phyloP scores from a whole-genome alignment of 2,329 filamentous ascomycete genomes.

The Ophiosphaerella korrae region DNA sequence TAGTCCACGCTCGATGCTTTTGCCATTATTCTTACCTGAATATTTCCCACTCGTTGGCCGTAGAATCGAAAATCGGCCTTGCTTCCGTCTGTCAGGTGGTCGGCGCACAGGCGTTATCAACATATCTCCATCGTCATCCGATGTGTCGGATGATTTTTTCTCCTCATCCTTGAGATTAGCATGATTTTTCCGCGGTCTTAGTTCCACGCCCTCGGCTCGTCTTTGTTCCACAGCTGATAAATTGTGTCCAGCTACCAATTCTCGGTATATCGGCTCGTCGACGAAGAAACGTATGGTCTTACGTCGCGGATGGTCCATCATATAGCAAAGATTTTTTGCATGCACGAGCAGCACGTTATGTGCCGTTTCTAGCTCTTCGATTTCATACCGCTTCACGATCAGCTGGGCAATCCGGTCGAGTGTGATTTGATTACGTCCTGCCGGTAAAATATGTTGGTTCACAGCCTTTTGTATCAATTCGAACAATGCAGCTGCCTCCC shows the following conservation, averaged over 20 bases:
- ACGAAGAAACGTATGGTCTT: constrained; percentile 36
- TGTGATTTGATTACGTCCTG: constrained; percentile 38
- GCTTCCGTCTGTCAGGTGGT: constrained; percentile 23
- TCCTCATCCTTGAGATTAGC: constrained; percentile 27
- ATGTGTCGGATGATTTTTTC: constrained; percentile 29
- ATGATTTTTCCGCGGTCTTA: constrained; percentile 38
- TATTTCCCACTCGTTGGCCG: constrained; percentile 43
- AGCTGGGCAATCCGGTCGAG: constrained; percentile 40
- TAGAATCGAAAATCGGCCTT: constrained; percentile 41
- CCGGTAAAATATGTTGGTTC: constrained; percentile 36
- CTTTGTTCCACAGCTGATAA: constrained; percentile 38
- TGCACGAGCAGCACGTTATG: constrained; percentile 43
- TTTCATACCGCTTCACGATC: constrained; percentile 43
- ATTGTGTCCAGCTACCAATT: constrained; percentile 32
- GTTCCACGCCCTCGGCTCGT: constrained; percentile 35
- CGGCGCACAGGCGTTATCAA: constrained; percentile 30
- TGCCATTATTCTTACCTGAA: constrained; percentile 40
- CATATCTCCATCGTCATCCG: constrained; percentile 24
- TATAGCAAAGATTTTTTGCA: constrained; percentile 44
- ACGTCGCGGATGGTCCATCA: constrained; percentile 45
- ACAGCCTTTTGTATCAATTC: constrained; percentile 49
- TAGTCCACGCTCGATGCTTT: constrained; percentile 15
- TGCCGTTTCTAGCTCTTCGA: constrained; percentile 41
- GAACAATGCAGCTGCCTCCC: constrained; percentile 45
- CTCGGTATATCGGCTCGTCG: constrained; percentile 40